phyloP scores from a whole-genome alignment of 2,329 filamentous ascomycete species.

The Paramyrothecium roridum region DNA sequence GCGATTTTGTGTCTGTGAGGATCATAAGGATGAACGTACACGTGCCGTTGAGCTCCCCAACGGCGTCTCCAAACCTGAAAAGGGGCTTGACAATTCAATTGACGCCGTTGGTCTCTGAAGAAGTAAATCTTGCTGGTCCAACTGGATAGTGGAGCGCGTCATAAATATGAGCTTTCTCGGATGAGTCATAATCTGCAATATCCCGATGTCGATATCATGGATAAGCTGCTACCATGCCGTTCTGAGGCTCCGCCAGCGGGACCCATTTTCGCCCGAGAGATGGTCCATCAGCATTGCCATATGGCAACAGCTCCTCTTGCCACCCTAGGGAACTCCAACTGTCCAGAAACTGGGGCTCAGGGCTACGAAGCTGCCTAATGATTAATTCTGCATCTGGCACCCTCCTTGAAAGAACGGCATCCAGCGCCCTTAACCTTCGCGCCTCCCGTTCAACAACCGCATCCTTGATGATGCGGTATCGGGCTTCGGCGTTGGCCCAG shows the following conservation, averaged over 20 bases:
- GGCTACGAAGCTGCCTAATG: conserved; percentile 30
- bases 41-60: too few relatives aligned
- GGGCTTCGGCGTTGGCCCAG: conserved; percentile 44
- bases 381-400: conserved; percentile 32
- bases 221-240: conserved; percentile 14
- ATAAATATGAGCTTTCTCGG: neutral
- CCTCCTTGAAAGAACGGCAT: conserved; percentile 33
- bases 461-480: conserved; percentile 44
- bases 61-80: too few relatives aligned
- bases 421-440: conserved; percentile 45
- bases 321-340: conserved; percentile 47
- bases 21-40: too few relatives aligned
- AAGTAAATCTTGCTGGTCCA: too few relatives aligned
- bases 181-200: neutral
- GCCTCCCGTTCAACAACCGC: conserved; percentile 57
- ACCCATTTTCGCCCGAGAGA: conserved; percentile 42
- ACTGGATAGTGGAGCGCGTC: too few relatives aligned
- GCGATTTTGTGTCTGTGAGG: too few relatives aligned
- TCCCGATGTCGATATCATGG: neutral
- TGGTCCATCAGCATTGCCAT: conserved; percentile 37
- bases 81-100: too few relatives aligned
- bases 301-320: conserved; percentile 39
- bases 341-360: conserved; percentile 34
- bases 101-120: too few relatives aligned
- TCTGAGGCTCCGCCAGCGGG: conserved; percentile 26